These are phyloP conservation scores for Babesia caballi DNA, from an alignment of 169 alveolate genomes.

Conservation along the genomic window DNA sequence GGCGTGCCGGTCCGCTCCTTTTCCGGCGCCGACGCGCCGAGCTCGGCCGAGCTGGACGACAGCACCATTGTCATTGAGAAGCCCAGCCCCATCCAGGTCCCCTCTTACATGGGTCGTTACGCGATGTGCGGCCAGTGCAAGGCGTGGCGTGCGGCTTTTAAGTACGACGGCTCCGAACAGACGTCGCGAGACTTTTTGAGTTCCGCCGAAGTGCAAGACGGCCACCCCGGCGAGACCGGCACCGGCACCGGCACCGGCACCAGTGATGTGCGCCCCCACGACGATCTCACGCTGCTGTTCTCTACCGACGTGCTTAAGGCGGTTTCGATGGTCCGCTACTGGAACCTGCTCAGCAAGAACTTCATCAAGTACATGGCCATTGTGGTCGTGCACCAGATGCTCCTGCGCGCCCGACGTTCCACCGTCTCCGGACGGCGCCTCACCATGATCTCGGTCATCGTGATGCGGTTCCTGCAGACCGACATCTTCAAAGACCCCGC, in stretches of 20 bases:
- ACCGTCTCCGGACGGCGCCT: background rate
- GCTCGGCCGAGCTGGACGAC: background rate
- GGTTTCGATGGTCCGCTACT: slow-evolving; percentile 5
- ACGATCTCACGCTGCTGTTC: background rate
- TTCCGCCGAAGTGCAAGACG: background rate
- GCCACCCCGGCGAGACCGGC: background rate
- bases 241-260: background rate
- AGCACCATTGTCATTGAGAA: background rate
- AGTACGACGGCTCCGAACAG: background rate
- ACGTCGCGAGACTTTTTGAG: background rate
- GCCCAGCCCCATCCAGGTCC: background rate
- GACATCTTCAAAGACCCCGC: background rate
- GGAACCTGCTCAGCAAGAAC: slow-evolving; percentile 36
- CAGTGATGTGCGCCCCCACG: background rate
- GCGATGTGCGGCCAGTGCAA: background rate
- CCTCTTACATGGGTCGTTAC: background rate
- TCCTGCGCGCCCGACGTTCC: background rate
- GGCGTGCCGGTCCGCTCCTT: background rate
- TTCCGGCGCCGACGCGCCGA: background rate
- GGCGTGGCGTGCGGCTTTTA: background rate
- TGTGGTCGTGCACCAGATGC: background rate
- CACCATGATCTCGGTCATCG: background rate
- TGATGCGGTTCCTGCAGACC: background rate
- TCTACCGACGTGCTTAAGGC: background rate
- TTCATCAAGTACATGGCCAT: background rate